Evolutionary conservation across 2,329 filamentous ascomycete species (phyloP), one percentile per base, ranked within the genome.

Genomic region (Hyphodiscus sp.): DNA sequence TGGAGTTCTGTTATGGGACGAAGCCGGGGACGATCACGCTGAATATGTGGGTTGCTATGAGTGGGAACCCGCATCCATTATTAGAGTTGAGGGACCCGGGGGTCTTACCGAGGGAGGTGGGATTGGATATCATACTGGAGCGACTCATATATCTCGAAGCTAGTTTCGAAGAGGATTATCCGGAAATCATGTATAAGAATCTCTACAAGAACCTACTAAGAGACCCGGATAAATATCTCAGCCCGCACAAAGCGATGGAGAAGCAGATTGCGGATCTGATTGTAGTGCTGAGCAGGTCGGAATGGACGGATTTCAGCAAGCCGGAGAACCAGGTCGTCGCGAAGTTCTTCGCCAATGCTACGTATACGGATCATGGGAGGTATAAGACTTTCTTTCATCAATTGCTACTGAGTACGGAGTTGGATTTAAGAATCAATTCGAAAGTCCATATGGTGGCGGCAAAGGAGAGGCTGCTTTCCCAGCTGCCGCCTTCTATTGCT

Each of bases 321-420:
- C 79, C 79, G 3, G 80, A 80, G 63, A 88, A 89, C 62, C 87
- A 91, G 63, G 83, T 89, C 20, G 81, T 85, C 20, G 87, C 87
- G 2, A 82, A 83, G 51, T 89, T 86, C 69, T 86, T 90, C 55
- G 83, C 84, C 58, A 80, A 85, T 61, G 76, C 76, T 13, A 74
- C 76, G 52, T 73, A 76, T 38, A 72, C 74, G 18, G 83, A 85
- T 60, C 73, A 77, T 45, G 63, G 63, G 29, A 53, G 53, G 26
- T 86, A 85, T 61, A 77, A 79, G 55, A 77, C 76, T 23, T 90
- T 91, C 71, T 89, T 88, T 67, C 85, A 89, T 66, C 87, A 91
- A 68, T 71, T 91, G n/a, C 74, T 91, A 2, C 76, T 91, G 43
- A 86, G 84, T 58, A 75, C 87, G 47, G 87, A 91, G 68, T 74